Percentiles rank a stretch among this genome's conserved stretches.
Conservation (phyloP, 2,329 filamentous ascomycete species). For the Neurospora sp. region DNA sequence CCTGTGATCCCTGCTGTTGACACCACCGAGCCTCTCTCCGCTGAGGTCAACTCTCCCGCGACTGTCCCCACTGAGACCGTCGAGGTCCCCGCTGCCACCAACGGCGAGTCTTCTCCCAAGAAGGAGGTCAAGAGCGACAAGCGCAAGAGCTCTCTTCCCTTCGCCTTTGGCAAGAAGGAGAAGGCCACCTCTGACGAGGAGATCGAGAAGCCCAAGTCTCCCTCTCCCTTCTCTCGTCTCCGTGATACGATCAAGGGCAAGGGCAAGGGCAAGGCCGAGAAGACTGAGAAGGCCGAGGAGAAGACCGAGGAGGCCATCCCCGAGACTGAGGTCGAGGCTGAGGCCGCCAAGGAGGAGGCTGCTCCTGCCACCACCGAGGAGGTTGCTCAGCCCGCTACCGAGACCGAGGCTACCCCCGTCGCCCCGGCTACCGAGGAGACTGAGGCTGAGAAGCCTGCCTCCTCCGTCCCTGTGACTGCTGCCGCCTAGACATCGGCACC, state of each 20-base stretch:
- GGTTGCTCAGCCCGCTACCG: conserved; percentile 22
- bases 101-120: conserved; percentile 39
- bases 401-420: conserved; percentile 22
- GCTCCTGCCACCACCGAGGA: conserved; percentile 22
- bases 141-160: conserved; percentile 69
- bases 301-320: conserved; percentile 33
- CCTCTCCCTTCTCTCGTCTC: conserved; percentile 49
- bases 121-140: conserved; percentile 62
- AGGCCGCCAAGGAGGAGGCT: conserved; percentile 5
- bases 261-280: conserved; percentile 22
- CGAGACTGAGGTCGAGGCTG: conserved; percentile 24
- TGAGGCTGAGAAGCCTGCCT: conserved; percentile 26
- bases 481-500: conserved; percentile 33
- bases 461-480: conserved; percentile 39
- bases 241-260: conserved; percentile 44
- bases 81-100: conserved; percentile 33
- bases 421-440: conserved; percentile 27
- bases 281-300: conserved; percentile 28
- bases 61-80: conserved; percentile 37
- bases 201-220: conserved; percentile 45
- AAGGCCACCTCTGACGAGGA: conserved; percentile 50
- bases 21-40: conserved; percentile 43
- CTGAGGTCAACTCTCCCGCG: conserved; percentile 41
- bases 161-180: conserved; percentile 73
- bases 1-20: conserved; percentile 51